These are phyloP conservation scores for Cladosporium sp. DNA, from an alignment of 2,329 filamentous ascomycete genomes.

Conservation along the genomic window DNA sequence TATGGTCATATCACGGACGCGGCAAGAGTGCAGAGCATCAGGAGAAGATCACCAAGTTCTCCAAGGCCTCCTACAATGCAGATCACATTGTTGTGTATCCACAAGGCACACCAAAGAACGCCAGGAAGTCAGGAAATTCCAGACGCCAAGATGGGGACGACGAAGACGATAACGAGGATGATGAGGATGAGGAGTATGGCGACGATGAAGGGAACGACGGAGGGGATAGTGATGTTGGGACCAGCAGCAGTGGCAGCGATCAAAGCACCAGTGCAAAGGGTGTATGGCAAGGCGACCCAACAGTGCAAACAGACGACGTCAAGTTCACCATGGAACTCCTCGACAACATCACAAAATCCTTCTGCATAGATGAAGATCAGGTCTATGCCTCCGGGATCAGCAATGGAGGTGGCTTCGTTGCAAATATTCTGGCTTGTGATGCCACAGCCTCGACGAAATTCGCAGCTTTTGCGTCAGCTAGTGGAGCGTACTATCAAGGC, in stretches of 20 bases:
- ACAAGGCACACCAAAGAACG: conserved; percentile 27
- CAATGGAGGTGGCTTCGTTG: conserved; percentile 49
- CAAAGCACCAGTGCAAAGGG: not conserved
- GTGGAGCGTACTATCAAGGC: conserved; percentile 42
- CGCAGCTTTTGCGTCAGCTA: conserved; percentile 47
- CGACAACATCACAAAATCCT: conserved; percentile 33
- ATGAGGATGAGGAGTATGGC: not conserved
- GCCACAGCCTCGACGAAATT: conserved; percentile 37
- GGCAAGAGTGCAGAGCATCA: conserved; percentile 34
- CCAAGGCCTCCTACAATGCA: conserved; percentile 41
- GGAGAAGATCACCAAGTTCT: conserved; percentile 42
- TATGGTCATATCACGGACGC: conserved; percentile 47
- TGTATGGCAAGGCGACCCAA: conserved; percentile 42
- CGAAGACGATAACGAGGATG: not conserved
- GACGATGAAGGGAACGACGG: not conserved
- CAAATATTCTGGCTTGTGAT: conserved; percentile 45
- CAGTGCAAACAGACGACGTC: conserved; percentile 37
- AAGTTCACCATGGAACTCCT: conserved; percentile 43
- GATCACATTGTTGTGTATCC: conserved; percentile 45
- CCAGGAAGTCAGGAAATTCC: not conserved
- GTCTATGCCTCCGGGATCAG: conserved; percentile 49
- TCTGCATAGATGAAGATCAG: conserved; percentile 42
- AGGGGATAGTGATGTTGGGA: not conserved
- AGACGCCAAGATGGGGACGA: not conserved
- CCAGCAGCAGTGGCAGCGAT: not conserved